phyloP scores from a whole-genome alignment of 176 grass and related monocot genomes.

The Tillandsia fasciculata region DNA sequence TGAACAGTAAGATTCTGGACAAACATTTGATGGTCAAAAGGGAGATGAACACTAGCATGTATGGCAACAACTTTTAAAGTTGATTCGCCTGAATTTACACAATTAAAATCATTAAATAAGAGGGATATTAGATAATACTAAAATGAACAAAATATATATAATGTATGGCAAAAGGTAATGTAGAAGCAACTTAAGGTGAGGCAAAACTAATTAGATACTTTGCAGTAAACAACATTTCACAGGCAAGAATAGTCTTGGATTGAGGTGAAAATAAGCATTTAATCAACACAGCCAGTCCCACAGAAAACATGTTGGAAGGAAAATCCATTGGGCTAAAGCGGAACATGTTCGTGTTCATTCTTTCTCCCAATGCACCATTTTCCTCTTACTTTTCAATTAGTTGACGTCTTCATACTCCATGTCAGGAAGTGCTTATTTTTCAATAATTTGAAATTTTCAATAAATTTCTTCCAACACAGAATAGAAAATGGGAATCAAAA shows the following conservation, averaged over 20 bases:
- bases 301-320: no score
- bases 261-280: no score
- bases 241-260: no score
- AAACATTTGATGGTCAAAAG: slow-evolving; percentile 75
- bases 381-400: background rate
- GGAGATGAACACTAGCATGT: slow-evolving; percentile 84
- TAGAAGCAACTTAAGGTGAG: background rate
- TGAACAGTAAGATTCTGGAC: slow-evolving; percentile 94
- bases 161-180: background rate
- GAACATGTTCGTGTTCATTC: background rate
- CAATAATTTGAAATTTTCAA: background rate
- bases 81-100: slow-evolving; percentile 50
- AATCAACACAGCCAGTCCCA: no score
- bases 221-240: no score
- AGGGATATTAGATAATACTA: slow-evolving; percentile 10
- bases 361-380: background rate
- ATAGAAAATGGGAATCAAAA: background rate
- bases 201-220: no score
- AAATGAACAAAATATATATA: slow-evolving; percentile 3
- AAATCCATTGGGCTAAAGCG: no score
- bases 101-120: slow-evolving; percentile 6
- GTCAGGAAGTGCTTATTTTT: background rate
- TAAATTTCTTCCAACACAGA: background rate
- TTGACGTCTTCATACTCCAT: background rate
- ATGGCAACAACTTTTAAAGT: slow-evolving; percentile 69